Base-by-base conservation (phyloP, 345 rosid genomes). In the Luvunga scandens region DNA sequence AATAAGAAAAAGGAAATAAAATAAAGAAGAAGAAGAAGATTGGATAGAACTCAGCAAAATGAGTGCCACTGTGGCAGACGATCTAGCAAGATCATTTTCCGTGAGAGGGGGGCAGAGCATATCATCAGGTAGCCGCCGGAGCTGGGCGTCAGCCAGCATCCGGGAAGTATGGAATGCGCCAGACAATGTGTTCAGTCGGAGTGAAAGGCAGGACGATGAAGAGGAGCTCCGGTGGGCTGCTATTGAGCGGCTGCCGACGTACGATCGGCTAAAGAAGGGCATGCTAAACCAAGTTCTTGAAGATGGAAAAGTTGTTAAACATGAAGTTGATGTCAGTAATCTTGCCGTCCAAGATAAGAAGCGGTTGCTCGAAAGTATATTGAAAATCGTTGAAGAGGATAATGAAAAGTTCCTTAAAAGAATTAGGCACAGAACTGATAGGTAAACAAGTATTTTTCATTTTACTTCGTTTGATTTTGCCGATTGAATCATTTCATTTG, bases 211-310 rank as follows among this genome's bases (percentile, higher is more conserved):
- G 16, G 86, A 92, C 27, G 98, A 93, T 28, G 97, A 92, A 82
- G 88, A 87, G 87, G 97, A 93, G 83, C 98, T 95, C 45, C 86
- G 86, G 75, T 93, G 99, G 99, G 98, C 99, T 14, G 97, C 99
- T 22, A 85, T 95, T 18, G 98, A 95, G 85, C 87, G 99, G 38
- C 78, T 95, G 7, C 98, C 99, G n/a, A 95, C 99, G 14, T 89
- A 74, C 75, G 98, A 92, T 73, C 82, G 99, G 81, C 21, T 93
- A 82, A 73, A 91, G 64, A 95, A 87, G 77, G 97, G 99, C 71
- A 59, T 95, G 90, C 30, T 95, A 34, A 84, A 60, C 60, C 88
- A 88, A 4, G 90, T 87, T 28, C 86, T 83, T 50, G 92, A 80
- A 2, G 84, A 89, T 72, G 97, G 97, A 7, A 83, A 72, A 66